Percentiles rank a stretch among this genome's conserved stretches.
Conservation (phyloP, 2,329 filamentous ascomycete genomes). For the Graphilbum sp. region DNA sequence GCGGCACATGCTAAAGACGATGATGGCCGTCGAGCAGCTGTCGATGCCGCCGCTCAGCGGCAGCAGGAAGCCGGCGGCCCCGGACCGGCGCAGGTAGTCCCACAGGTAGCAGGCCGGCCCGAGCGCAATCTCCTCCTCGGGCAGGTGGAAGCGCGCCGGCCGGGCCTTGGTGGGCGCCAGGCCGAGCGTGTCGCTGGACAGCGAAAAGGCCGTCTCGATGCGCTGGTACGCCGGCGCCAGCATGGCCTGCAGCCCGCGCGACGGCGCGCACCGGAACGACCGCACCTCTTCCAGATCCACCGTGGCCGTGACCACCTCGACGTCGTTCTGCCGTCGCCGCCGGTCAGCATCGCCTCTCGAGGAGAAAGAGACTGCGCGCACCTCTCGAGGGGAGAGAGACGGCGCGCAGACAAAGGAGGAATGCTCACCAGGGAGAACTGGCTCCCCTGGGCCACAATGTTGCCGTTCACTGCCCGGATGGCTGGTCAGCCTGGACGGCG, state of each 20-base stretch:
- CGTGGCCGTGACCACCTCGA: slow-evolving; percentile 50
- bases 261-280: slow-evolving; percentile 37
- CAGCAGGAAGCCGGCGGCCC: slow-evolving; percentile 34
- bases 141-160: slow-evolving; percentile 34
- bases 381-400: too few relatives aligned
- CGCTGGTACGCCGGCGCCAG: slow-evolving; percentile 25
- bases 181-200: slow-evolving; percentile 14
- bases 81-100: slow-evolving; percentile 38
- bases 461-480: slow-evolving; percentile 40
- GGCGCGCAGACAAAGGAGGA: too few relatives aligned
- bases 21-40: slow-evolving; percentile 29
- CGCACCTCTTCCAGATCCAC: slow-evolving; percentile 58
- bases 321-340: slow-evolving; percentile 30
- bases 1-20: slow-evolving; percentile 34
- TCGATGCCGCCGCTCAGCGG: slow-evolving; percentile 44
- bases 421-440: slow-evolving; percentile 32
- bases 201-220: slow-evolving; percentile 21
- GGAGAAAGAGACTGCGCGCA: too few relatives aligned
- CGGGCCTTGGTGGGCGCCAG: slow-evolving; percentile 19
- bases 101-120: slow-evolving; percentile 47
- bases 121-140: slow-evolving; percentile 51
- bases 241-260: slow-evolving; percentile 41
- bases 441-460: slow-evolving; percentile 46
- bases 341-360: too few relatives aligned
- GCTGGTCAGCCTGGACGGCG: too few relatives aligned